phyloP scores from a whole-genome alignment of 495 filamentous ascomycete genomes.

The Lepidopterella palustris region DNA sequence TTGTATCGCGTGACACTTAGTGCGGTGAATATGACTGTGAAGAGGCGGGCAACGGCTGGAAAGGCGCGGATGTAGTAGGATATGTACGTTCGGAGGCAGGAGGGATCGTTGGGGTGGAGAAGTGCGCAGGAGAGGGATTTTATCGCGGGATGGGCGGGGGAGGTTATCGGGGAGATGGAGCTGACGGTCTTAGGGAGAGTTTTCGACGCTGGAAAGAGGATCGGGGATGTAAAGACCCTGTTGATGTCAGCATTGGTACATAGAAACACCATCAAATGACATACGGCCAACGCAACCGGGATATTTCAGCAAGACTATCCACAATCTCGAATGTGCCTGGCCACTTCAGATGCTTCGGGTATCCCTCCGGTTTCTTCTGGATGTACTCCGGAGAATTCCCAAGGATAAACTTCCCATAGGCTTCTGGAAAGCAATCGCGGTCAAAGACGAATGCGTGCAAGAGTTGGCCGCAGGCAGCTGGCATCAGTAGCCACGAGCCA shows the following conservation, averaged over 20 bases:
- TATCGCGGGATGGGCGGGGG: slow-evolving; percentile 78
- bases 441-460: slow-evolving; percentile 91
- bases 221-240: slow-evolving; percentile 73
- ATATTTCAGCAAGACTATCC: slow-evolving; percentile 74
- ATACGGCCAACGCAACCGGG: slow-evolving; percentile 77
- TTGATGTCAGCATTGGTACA: slow-evolving; percentile 6
- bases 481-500: slow-evolving; percentile 94
- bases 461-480: slow-evolving; percentile 82
- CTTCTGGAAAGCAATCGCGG: slow-evolving; percentile 73
- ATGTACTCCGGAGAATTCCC: slow-evolving; percentile 72
- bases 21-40: slow-evolving; percentile 62
- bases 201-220: slow-evolving; percentile 63
- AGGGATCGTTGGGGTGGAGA: slow-evolving; percentile 82
- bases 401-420: slow-evolving; percentile 67
- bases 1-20: slow-evolving; percentile 62
- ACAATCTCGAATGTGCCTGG: slow-evolving; percentile 69
- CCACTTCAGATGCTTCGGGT: slow-evolving; percentile 64
- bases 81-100: slow-evolving; percentile 76
- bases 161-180: slow-evolving; percentile 69
- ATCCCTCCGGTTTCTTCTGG: slow-evolving; percentile 60
- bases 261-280: slow-evolving; percentile 37
- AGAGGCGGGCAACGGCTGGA: slow-evolving; percentile 67
- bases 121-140: slow-evolving; percentile 78
- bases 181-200: slow-evolving; percentile 58
- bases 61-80: slow-evolving; percentile 76